Base-by-base conservation (phyloP, 1,284 basidiomycete species). In the Ustilago cynodontis region DNA sequence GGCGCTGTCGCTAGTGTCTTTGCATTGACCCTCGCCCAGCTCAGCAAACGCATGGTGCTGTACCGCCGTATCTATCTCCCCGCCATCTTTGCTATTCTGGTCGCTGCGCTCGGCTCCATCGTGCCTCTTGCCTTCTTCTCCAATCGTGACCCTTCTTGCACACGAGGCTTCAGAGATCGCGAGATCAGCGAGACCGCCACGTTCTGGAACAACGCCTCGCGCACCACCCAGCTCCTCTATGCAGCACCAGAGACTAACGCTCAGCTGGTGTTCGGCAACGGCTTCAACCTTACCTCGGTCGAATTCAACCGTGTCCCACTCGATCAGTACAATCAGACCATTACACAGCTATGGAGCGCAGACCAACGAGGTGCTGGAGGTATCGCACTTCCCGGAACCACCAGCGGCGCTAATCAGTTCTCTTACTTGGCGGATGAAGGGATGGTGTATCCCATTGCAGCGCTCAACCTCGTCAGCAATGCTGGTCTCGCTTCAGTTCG, bases 1-100 rank as follows among this genome's bases (percentile, higher is more conserved):
- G 90, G 91, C 8, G 88, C 88, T 10, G 84, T 87, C 16, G 88
- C 88, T 26, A 89, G 89, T 0, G 88, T 90, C 2, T 86, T 90
- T 55, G 85, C 86, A 2, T 91, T 92, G 77, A 90, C 91, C 0
- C 82, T 90, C 54, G 92, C 91, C 0, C 92, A 93, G 71, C 90
- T 92, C 86, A 87, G 90, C 72, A 94, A 94, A 83, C 90, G 93
- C 0, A 76, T 87, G n/a, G 86, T 93, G 28, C 88, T 93, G 57
- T 86, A 89, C 1, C 89, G 90, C 4, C 88, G 91, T 41, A 90
- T 90, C 73, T 93, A 91, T 91, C 85, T 93, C 11, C 88, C 90
- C 0, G 91, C 91, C 0, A 63, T 90, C 2, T 87, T 93, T 8
- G 88, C 90, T 0, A 86, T 93, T 13, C 72, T 90, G 13, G 87